These are phyloP conservation scores for Rhododendron henanense DNA, from an alignment of 148 eudicot species.

Conservation along the genomic window DNA sequence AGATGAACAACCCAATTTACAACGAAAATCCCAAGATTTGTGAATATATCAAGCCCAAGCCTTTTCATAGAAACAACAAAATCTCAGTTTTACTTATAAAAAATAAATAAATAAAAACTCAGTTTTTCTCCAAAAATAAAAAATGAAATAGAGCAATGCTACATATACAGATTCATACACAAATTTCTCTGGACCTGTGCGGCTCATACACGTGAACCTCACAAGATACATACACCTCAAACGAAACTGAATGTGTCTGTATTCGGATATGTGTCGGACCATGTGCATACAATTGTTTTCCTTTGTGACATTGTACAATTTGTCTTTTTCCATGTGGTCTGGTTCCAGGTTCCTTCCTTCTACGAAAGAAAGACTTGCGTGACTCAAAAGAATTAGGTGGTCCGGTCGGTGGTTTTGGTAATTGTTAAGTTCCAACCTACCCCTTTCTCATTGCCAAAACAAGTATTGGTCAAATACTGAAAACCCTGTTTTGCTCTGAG, in stretches of 20 bases:
- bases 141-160: background rate
- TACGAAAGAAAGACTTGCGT: background rate
- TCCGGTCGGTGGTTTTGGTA: background rate
- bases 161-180: background rate
- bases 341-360: background rate
- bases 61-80: background rate
- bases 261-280: too few species aligned
- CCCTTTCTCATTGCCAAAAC: background rate
- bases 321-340: background rate
- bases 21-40: background rate
- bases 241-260: too few species aligned
- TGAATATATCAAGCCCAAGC: background rate
- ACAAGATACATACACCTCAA: background rate
- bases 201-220: background rate
- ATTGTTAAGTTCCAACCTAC: background rate
- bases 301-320: background rate
- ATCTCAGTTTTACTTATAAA: too few species aligned
- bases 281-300: too few species aligned
- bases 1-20: background rate
- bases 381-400: background rate
- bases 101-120: too few species aligned
- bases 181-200: background rate
- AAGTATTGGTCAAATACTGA: background rate
- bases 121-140: too few species aligned
- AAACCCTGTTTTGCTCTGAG: background rate